A percentile compares a stretch with the other conserved stretches of the same genome.
Evolutionary conservation across 2,329 filamentous ascomycete genomes (phyloP).

Genomic region (Ascochyta lentis): DNA sequence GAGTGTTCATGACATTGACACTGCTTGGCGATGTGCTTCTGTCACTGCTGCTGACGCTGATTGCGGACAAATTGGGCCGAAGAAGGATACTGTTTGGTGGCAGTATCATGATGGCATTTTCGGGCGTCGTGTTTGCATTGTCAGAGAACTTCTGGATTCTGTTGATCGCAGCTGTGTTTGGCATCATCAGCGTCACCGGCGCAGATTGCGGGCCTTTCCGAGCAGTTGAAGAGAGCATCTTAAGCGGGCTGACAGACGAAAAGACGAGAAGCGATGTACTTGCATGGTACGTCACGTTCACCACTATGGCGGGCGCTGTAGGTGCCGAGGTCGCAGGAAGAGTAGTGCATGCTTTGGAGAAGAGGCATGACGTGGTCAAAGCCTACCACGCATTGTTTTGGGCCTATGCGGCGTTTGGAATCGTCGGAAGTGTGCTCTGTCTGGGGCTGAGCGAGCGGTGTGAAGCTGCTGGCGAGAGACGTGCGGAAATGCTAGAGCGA

Average conservation of each 20-base stretch:
- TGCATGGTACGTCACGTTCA: slow-evolving; percentile 49
- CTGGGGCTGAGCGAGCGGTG: slow-evolving; percentile 50
- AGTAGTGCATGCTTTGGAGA: slow-evolving; percentile 49
- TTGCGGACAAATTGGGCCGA: slow-evolving; percentile 48
- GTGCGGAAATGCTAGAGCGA: slow-evolving; percentile 33
- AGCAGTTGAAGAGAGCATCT: slow-evolving; percentile 45
- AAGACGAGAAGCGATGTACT: slow-evolving; percentile 47
- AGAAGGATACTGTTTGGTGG: slow-evolving; percentile 46
- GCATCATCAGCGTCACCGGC: slow-evolving; percentile 48
- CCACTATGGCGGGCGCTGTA: slow-evolving; percentile 45
- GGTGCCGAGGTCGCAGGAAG: slow-evolving; percentile 49
- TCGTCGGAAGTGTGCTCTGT: slow-evolving; percentile 49
- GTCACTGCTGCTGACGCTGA: slow-evolving; percentile 47
- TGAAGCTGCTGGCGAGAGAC: slow-evolving; percentile 46
- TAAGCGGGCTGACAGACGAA: slow-evolving; percentile 46
- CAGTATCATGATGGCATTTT: slow-evolving; percentile 46
- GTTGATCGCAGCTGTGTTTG: slow-evolving; percentile 47
- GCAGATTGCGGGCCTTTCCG: slow-evolving; percentile 46
- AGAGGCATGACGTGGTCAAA: slow-evolving; percentile 44
- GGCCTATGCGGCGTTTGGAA: slow-evolving; percentile 52
- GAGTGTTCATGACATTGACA: slow-evolving; percentile 51
- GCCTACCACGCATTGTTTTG: slow-evolving; percentile 53
- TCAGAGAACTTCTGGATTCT: slow-evolving; percentile 49
- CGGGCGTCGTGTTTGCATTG: slow-evolving; percentile 45
- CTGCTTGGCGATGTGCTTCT: slow-evolving; percentile 49